Evolutionary conservation across 2,329 filamentous ascomycete genomes (phyloP).

Genomic region (Trichoderma simmonsii): DNA sequence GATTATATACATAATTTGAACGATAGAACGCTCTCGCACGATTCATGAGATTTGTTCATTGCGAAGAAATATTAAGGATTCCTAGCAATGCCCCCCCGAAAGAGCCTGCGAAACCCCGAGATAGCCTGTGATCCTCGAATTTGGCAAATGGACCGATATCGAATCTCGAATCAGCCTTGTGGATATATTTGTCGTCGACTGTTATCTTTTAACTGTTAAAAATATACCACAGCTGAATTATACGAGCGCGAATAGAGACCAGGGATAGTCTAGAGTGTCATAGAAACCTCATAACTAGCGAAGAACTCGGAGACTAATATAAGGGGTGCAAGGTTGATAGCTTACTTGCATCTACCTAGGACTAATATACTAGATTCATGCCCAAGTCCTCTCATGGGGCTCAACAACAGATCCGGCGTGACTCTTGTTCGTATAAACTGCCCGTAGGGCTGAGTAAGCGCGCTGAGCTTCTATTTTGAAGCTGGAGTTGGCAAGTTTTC

Average conservation of each 20-base stretch:
- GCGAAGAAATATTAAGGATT: neutral
- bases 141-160: neutral
- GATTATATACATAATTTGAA: neutral
- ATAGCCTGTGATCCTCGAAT: neutral
- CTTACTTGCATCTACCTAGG: neutral
- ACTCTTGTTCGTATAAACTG: neutral
- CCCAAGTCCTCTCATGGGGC: neutral
- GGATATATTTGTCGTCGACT: neutral
- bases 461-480: neutral
- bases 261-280: neutral
- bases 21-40: neutral
- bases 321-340: neutral
- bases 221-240: neutral
- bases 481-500: neutral
- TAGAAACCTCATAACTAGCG: neutral
- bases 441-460: conserved; percentile 2
- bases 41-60: neutral
- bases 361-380: neutral
- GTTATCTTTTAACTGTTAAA: neutral
- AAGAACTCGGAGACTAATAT: neutral
- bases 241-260: neutral
- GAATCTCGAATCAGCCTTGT: neutral
- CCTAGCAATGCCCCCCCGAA: neutral
- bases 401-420: neutral
- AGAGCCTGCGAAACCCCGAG: neutral